Evolutionary conservation across 352 stramenopile genomes (phyloP).

Genomic region (Salisapilia sapeloensis): DNA sequence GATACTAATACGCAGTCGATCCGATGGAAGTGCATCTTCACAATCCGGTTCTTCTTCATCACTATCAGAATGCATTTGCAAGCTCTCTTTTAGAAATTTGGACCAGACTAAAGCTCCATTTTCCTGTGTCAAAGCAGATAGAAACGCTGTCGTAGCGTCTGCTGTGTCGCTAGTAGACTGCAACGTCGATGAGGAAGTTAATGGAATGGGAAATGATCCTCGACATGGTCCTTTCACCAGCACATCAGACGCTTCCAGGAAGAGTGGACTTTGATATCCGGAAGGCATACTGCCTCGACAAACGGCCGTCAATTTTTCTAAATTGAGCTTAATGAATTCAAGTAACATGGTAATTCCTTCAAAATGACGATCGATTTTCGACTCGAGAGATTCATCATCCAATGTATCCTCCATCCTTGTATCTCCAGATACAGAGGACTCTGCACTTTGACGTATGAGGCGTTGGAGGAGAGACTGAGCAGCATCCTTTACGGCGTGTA

Average conservation of each 20-base stretch:
- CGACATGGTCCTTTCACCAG: constrained; percentile 43
- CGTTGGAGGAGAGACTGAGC: no score
- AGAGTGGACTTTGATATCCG: constrained; percentile 28
- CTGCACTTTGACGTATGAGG: no score
- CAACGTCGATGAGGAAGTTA: constrained; percentile 26
- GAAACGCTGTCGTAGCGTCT: constrained; percentile 1
- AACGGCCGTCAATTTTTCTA: constrained; percentile 46
- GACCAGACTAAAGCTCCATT: constrained; percentile 37
- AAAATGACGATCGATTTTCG: no score
- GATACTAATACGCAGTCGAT: constrained; percentile 39
- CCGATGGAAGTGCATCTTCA: constrained; percentile 6
- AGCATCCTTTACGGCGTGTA: constrained; percentile 11
- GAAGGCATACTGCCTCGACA: constrained; percentile 31
- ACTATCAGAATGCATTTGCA: constrained; percentile 1
- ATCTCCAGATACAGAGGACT: no score
- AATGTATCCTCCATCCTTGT: no score
- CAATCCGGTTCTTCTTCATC: constrained; percentile 1
- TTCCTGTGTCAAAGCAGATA: constrained; percentile 26
- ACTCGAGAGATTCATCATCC: no score
- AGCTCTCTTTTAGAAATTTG: constrained; percentile 19
- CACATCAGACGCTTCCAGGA: constrained; percentile 36
- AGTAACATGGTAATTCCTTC: no score
- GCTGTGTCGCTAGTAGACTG: background rate
- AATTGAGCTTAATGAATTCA: constrained; percentile 31
- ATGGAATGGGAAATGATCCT: constrained; percentile 30